Conservation (phyloP, 2,329 filamentous ascomycete species). For the Diplodia seriata region DNA sequence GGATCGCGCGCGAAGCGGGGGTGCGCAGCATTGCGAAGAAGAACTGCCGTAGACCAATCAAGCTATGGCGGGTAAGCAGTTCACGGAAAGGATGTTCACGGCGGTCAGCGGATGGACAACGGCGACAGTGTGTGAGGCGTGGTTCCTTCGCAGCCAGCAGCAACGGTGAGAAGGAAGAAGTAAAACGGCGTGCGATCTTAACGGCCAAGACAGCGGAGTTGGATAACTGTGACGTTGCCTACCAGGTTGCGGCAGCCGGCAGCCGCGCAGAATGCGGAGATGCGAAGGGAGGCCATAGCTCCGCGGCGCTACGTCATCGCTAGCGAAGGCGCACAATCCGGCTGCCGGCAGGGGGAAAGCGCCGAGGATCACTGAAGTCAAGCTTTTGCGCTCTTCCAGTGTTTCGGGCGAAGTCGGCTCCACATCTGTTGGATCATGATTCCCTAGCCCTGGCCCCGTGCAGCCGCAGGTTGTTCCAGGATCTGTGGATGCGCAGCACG, state of each 20-base stretch:
- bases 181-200: neutral
- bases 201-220: neutral
- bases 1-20: conserved; percentile 43
- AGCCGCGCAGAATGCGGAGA: conserved; percentile 15
- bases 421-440: conserved; percentile 14
- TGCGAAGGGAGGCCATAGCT: conserved; percentile 14
- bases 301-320: conserved; percentile 14
- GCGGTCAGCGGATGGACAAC: conserved; percentile 37
- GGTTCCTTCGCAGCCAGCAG: neutral
- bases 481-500: conserved; percentile 18
- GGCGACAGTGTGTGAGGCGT: neutral
- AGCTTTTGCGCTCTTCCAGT: conserved; percentile 23
- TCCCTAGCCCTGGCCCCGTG: conserved; percentile 7
- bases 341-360: neutral
- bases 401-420: neutral
- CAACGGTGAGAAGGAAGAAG: conserved; percentile 9
- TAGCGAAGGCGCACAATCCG: conserved; percentile 1
- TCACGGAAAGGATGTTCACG: conserved; percentile 6
- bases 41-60: conserved; percentile 30
- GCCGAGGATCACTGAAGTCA: conserved; percentile 17
- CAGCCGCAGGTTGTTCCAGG: neutral
- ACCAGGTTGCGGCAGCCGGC: too few relatives aligned
- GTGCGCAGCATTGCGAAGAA: conserved; percentile 46
- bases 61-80: conserved; percentile 32
- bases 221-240: conserved; percentile 9